phyloP scores from a whole-genome alignment of 73 alveolate genomes.

The Symbiodinium pilosum region DNA sequence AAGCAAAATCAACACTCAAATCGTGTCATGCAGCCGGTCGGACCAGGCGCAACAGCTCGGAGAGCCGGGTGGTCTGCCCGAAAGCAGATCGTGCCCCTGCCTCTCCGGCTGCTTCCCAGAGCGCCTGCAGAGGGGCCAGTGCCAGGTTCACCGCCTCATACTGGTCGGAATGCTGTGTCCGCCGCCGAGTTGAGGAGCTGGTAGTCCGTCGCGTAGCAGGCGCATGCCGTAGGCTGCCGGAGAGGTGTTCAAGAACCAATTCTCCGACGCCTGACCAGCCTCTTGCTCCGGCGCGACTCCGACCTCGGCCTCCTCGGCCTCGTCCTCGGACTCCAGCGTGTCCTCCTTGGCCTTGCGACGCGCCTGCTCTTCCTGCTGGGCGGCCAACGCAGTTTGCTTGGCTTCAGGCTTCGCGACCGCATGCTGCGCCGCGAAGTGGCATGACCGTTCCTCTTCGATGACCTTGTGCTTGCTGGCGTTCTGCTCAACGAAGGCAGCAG shows the following conservation, averaged over 20 bases:
- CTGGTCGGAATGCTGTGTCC: neutral
- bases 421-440: neutral
- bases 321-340: neutral
- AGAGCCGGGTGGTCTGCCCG: neutral
- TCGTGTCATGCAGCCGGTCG: neutral
- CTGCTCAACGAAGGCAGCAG: neutral
- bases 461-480: neutral
- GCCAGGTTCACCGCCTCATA: slow-evolving; percentile 11
- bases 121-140: slow-evolving; percentile 14
- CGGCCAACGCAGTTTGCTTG: neutral
- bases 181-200: neutral
- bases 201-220: neutral
- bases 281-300: neutral
- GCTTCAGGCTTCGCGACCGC: neutral
- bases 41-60: neutral
- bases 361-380: neutral
- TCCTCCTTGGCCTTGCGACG: neutral
- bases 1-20: neutral
- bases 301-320: neutral
- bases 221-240: neutral
- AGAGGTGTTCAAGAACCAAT: neutral
- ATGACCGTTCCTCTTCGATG: neutral
- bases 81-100: neutral
- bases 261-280: neutral
- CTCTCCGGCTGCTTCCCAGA: slow-evolving; percentile 27